These are phyloP conservation scores for Poa pratensis DNA, from an alignment of 176 grass and related monocot genomes.

Conservation along the genomic window DNA sequence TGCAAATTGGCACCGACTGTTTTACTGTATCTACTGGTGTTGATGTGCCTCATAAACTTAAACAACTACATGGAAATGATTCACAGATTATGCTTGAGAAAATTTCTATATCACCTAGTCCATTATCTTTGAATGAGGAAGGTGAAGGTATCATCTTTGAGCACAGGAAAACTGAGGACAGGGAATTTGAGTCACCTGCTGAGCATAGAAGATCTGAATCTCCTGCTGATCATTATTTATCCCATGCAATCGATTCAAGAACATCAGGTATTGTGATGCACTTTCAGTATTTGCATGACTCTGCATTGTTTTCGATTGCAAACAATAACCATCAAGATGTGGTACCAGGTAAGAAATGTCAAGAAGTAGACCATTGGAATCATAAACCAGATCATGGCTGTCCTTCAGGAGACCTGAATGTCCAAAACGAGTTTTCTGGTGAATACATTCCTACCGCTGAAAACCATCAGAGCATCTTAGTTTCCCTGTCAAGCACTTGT, in stretches of 20 bases:
- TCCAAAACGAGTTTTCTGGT: conserved; percentile 46
- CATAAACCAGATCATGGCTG: conserved; percentile 23
- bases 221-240: conserved; percentile 30
- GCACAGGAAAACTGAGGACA: conserved; percentile 20
- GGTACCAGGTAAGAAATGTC: conserved; percentile 32
- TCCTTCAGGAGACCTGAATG: conserved; percentile 49
- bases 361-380: conserved; percentile 40
- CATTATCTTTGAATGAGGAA: conserved; percentile 46
- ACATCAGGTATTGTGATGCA: conserved; percentile 41
- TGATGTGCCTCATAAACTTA: conserved; percentile 14
- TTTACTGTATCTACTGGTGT: conserved; percentile 18
- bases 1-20: conserved; percentile 11
- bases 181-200: conserved; percentile 35
- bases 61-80: conserved; percentile 31
- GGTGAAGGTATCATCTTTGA: conserved; percentile 29
- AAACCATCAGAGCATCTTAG: conserved; percentile 85
- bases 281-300: conserved; percentile 28
- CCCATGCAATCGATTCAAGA: conserved; percentile 23
- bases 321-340: conserved; percentile 29
- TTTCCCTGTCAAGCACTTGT: conserved; percentile 88
- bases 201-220: conserved; percentile 30
- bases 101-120: conserved; percentile 38
- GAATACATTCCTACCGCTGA: conserved; percentile 63
- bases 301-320: conserved; percentile 25
- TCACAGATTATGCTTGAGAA: conserved; percentile 33